Conservation (phyloP, 2,329 filamentous ascomycete species). For the Epichloe sp. region DNA sequence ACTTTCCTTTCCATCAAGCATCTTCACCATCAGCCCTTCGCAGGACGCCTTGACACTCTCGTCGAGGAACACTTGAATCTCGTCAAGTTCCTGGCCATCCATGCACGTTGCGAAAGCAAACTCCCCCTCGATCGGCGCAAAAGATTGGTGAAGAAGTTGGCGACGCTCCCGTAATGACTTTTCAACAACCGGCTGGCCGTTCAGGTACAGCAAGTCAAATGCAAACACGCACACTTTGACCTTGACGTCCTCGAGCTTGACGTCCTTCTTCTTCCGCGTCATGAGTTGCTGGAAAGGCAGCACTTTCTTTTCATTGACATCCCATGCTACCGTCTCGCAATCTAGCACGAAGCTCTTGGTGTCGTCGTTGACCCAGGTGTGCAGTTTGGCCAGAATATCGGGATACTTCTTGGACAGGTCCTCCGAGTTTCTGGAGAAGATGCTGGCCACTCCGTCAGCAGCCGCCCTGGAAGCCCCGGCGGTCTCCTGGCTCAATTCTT, state of each 20-base stretch:
- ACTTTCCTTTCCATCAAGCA: conserved; percentile 86
- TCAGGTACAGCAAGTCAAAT: conserved; percentile 87
- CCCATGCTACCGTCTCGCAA: conserved; percentile 96
- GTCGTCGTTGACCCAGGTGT: conserved; percentile 76
- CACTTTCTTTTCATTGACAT: conserved; percentile 87
- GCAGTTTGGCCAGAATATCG: conserved; percentile 78
- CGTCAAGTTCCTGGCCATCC: conserved; percentile 78
- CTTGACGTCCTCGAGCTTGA: conserved; percentile 88
- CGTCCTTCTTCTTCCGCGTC: conserved; percentile 95
- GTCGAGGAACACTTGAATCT: conserved; percentile 85
- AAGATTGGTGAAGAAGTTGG: conserved; percentile 58
- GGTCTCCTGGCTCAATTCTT: conserved; percentile 52
- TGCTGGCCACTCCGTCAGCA: conserved; percentile 67
- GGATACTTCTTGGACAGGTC: conserved; percentile 96
- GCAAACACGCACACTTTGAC: conserved; percentile 96
- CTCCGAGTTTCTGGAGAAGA: conserved; percentile 96
- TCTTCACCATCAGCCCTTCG: conserved; percentile 98
- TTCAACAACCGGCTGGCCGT: conserved; percentile 80
- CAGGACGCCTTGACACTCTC: conserved; percentile 93
- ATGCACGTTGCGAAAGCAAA: conserved; percentile 82
- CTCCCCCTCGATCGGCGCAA: conserved; percentile 76
- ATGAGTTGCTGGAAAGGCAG: conserved; percentile 95
- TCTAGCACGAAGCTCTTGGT: conserved; percentile 97
- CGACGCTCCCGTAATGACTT: conserved; percentile 77
- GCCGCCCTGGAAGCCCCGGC: conserved; percentile 50